Percentiles rank a stretch among this genome's conserved stretches.
Evolutionary conservation across 2,329 filamentous ascomycete genomes (phyloP).

Genomic region (Diaporthe amygdali): DNA sequence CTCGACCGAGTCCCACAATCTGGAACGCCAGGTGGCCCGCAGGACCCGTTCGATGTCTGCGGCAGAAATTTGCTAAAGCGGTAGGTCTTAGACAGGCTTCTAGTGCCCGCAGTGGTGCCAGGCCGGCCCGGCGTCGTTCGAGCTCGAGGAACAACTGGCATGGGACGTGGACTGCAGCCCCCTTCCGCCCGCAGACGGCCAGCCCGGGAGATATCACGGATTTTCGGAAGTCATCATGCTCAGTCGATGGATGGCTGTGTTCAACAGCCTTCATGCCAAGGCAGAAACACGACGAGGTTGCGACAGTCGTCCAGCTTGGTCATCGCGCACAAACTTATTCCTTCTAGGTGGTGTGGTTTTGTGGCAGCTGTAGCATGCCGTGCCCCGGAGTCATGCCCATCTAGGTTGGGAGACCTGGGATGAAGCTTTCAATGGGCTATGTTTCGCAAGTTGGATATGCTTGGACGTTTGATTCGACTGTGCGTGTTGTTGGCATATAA

Average conservation of each 20-base stretch:
- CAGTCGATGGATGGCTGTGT: not conserved
- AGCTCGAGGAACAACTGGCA: not conserved
- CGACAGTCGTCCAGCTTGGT: not conserved
- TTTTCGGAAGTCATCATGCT: not conserved
- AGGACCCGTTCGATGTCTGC: not conserved
- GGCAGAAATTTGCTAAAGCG: not conserved
- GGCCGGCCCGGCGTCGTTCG: not conserved
- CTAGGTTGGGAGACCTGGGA: not conserved
- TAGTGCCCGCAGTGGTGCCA: not conserved
- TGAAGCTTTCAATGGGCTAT: not conserved
- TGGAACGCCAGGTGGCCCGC: slow-evolving; percentile 6
- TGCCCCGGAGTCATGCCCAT: not conserved
- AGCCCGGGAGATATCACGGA: not conserved
- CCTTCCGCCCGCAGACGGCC: not conserved
- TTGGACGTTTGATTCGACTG: not conserved
- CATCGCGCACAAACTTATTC: not conserved
- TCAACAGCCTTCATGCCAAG: not conserved
- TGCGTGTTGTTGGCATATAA: not conserved
- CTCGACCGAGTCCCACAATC: not conserved
- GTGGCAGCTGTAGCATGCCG: not conserved
- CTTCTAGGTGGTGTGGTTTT: not conserved
- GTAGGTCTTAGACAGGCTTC: not conserved
- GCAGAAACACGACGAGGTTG: not conserved
- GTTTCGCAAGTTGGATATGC: not conserved
- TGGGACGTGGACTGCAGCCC: not conserved